Percentiles rank a stretch among this genome's conserved stretches.
Conservation (phyloP, 805 yeast species). For the Ogataea angusta region DNA sequence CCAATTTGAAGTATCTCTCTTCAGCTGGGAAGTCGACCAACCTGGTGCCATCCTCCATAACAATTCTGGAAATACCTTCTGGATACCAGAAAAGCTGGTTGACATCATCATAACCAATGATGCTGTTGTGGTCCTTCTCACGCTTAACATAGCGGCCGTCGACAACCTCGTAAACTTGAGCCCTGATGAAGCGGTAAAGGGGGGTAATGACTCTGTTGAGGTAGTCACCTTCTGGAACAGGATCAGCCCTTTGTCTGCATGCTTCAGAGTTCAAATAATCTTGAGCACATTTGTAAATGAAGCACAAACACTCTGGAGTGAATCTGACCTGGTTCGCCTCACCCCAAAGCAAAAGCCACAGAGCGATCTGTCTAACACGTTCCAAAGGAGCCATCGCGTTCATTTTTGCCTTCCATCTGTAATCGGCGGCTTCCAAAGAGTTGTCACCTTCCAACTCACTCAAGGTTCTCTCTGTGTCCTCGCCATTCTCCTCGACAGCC, state of each 20-base stretch:
- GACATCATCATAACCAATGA: slow-evolving; percentile 95
- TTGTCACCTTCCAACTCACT: slow-evolving; percentile 77
- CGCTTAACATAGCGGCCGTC: slow-evolving; percentile 83
- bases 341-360: slow-evolving; percentile 81
- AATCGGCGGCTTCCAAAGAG: slow-evolving; percentile 79
- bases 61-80: slow-evolving; percentile 93
- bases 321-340: slow-evolving; percentile 94
- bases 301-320: slow-evolving; percentile 85
- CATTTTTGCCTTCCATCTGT: slow-evolving; percentile 83
- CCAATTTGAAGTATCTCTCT: slow-evolving; percentile 85
- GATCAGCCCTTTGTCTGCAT: slow-evolving; percentile 83
- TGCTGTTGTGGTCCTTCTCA: slow-evolving; percentile 77
- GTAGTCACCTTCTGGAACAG: slow-evolving; percentile 87
- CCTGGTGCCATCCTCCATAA: slow-evolving; percentile 88
- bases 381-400: slow-evolving; percentile 68
- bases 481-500: slow-evolving; percentile 64
- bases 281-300: slow-evolving; percentile 89
- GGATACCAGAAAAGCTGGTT: slow-evolving; percentile 99
- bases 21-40: slow-evolving; percentile 84
- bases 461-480: slow-evolving; percentile 54
- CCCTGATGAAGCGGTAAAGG: slow-evolving; percentile 70
- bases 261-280: slow-evolving; percentile 87
- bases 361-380: slow-evolving; percentile 73
- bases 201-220: slow-evolving; percentile 93
- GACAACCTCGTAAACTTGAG: slow-evolving; percentile 76